phyloP scores from a whole-genome alignment of 140 eudicot genomes.

The Flaveria floridana region DNA sequence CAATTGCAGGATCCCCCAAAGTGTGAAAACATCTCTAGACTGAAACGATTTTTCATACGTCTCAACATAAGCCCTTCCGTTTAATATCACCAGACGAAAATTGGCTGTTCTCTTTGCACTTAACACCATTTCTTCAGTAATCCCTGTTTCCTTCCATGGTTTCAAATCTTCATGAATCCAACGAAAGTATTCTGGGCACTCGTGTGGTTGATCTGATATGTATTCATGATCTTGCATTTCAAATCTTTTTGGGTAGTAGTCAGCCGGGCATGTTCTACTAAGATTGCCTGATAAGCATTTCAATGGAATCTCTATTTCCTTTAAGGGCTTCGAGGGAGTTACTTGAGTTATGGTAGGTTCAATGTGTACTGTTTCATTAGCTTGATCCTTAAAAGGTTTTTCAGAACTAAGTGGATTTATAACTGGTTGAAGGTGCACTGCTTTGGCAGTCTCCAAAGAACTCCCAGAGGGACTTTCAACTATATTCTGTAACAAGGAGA shows the following conservation, averaged over 20 bases:
- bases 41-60: constrained; percentile 54
- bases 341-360: constrained; percentile 35
- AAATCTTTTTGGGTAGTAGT: constrained; percentile 46
- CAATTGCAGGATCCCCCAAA: constrained; percentile 72
- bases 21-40: constrained; percentile 60
- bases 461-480: constrained; percentile 28
- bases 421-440: constrained; percentile 18
- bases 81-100: constrained; percentile 53
- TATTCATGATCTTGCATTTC: constrained; percentile 29
- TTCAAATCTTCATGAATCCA: constrained; percentile 69
- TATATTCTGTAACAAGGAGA: constrained; percentile 38
- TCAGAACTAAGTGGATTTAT: constrained; percentile 20
- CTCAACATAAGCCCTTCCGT: constrained; percentile 63
- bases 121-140: constrained; percentile 60
- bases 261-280: constrained; percentile 47
- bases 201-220: constrained; percentile 30
- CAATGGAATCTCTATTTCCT: constrained; percentile 39
- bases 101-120: constrained; percentile 57
- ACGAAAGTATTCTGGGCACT: constrained; percentile 65
- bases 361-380: constrained; percentile 9
- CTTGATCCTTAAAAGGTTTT: constrained; percentile 4
- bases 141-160: constrained; percentile 64
- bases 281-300: constrained; percentile 34
- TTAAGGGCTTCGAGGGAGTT: constrained; percentile 12
- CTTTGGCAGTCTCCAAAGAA: constrained; percentile 25